phyloP scores from a whole-genome alignment of 345 rosid species.

The Bruguiera parviflora region DNA sequence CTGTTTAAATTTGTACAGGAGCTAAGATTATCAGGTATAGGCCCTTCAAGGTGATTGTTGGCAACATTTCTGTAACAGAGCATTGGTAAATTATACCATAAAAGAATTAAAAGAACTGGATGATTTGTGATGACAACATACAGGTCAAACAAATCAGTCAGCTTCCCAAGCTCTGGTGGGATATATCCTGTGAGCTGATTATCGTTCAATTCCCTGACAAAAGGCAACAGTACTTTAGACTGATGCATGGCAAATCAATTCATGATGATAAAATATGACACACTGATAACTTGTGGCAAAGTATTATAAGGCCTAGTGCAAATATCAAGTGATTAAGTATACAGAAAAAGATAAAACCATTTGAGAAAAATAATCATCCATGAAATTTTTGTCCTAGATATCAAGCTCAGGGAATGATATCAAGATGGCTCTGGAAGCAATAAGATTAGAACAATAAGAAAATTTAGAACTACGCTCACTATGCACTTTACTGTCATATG shows the following conservation, averaged over 20 bases:
- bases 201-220: slow-evolving; percentile 80
- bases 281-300: neutral
- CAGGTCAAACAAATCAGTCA: slow-evolving; percentile 92
- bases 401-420: neutral
- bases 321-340: neutral
- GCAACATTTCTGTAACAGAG: slow-evolving; percentile 66
- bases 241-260: neutral
- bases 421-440: neutral
- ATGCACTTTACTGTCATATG: neutral
- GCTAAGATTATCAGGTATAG: slow-evolving; percentile 81
- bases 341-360: neutral
- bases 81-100: neutral
- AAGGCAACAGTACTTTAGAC: neutral
- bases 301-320: no score
- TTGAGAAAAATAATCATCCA: neutral
- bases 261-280: neutral
- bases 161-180: slow-evolving; percentile 93
- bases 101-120: neutral
- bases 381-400: neutral
- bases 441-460: neutral
- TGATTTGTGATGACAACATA: slow-evolving; percentile 34
- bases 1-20: slow-evolving; percentile 87
- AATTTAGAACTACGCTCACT: neutral
- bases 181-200: slow-evolving; percentile 68
- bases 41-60: slow-evolving; percentile 74